Evolutionary conservation across 305 asterid species (phyloP), one percentile per base, ranked within the genome.

Genomic region (Nicotiana rustica): DNA sequence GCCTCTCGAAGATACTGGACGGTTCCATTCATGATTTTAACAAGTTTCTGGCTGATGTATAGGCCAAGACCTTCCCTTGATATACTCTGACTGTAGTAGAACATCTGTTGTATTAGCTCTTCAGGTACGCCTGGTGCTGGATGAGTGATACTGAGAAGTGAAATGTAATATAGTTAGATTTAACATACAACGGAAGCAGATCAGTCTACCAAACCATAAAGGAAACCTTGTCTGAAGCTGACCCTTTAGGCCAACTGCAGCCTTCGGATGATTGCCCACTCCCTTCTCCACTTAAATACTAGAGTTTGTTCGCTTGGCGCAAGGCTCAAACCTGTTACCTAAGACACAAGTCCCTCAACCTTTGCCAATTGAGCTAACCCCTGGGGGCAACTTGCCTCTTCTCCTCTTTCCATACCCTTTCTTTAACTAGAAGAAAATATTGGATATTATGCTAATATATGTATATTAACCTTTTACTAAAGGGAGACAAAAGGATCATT

Each of bases 81-180:
- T 17, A 84, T 84, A 31, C 77, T 85, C 59, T 82, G 83, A 84
- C 83, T 86, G 18, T 86, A 79, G 59, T 85, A 77, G 69, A 93
- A 93, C 97, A 93, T 93, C 85, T 92, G 93, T 81, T 88, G 92
- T 70, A 93, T 86, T 44, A 93, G 88, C 84, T 82, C 92, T 44
- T 90, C 93, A 10, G 97, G 97, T 25, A 93, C 77, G 69, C 94
- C 97, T 0, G 94, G 96, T 25, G 94, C 88, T 55, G 96, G 94
- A 83, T 92, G 97, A 59, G 88, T 86, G 62, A 93, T 88, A 88
- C 97, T 93, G 89, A 82, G 77, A 83, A 14, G 73, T 17, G 52
- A 78, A 67, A 75, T 57, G 38, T 49, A 70, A 49, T 66, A 38
- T 29, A 79, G 18, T 49, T 49, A 44, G 62, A 80, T 65, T 49